These are phyloP conservation scores for Cryptococcus sp. DNA, from an alignment of 1,284 basidiomycete species.

Conservation along the genomic window DNA sequence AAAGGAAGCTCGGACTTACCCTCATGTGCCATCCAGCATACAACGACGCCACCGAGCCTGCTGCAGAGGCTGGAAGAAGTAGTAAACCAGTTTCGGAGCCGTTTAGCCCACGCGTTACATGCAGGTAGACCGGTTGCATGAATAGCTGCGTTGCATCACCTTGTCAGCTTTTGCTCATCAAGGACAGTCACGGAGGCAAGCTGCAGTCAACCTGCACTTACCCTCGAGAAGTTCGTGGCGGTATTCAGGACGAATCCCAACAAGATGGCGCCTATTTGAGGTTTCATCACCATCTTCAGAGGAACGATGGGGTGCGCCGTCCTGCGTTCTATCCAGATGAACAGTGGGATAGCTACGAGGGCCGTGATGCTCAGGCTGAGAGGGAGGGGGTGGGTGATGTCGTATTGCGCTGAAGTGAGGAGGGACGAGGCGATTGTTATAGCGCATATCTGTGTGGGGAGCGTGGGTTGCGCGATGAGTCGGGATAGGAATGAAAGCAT, in stretches of 20 bases:
- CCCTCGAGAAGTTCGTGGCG: slow-evolving; percentile 27
- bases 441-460: slow-evolving; percentile 23
- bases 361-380: slow-evolving; percentile 17
- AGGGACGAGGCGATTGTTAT: slow-evolving; percentile 33
- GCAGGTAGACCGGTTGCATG: slow-evolving; percentile 42
- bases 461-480: not conserved
- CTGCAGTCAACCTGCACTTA: slow-evolving; percentile 6
- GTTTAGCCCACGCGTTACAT: slow-evolving; percentile 32
- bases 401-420: slow-evolving; percentile 28
- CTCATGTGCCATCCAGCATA: slow-evolving; percentile 42
- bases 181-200: not conserved
- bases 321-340: slow-evolving; percentile 27
- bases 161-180: not conserved
- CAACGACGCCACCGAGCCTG: slow-evolving; percentile 28
- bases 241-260: slow-evolving; percentile 27
- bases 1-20: slow-evolving; percentile 13
- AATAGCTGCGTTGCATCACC: slow-evolving; percentile 19
- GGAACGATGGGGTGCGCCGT: slow-evolving; percentile 37
- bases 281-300: slow-evolving; percentile 24
- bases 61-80: slow-evolving; percentile 30
- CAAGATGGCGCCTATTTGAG: slow-evolving; percentile 28
- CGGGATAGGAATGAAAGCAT: no score
- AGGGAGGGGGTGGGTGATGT: slow-evolving; percentile 28
- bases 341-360: slow-evolving; percentile 21
- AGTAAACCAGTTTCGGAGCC: slow-evolving; percentile 30